Percentiles rank a stretch among this genome's conserved stretches.
These are phyloP conservation scores for Tetrahymena malaccensis DNA, from an alignment of 73 alveolate genomes.

Conservation along the genomic window DNA sequence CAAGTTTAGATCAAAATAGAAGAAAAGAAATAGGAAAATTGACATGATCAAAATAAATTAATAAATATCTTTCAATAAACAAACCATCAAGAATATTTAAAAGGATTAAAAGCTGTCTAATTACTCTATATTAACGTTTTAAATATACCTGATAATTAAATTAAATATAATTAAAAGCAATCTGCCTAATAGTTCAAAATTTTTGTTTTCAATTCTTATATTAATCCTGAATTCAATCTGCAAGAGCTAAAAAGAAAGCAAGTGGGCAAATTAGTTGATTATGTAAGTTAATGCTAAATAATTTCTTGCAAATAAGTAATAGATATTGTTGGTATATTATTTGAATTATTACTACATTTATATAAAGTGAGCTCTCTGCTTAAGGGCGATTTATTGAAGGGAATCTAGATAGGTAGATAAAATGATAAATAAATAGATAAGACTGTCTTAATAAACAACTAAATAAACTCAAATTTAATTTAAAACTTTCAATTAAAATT, in stretches of 20 bases:
- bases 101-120: neutral
- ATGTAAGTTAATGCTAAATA: too few species aligned
- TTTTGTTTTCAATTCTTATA: too few species aligned
- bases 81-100: too few species aligned
- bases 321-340: too few species aligned
- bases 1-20: neutral
- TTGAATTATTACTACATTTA: too few species aligned
- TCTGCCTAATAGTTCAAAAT: neutral
- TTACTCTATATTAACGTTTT: too few species aligned
- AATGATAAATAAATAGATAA: too few species aligned
- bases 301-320: too few species aligned
- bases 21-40: neutral
- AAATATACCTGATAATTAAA: too few species aligned
- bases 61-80: too few species aligned
- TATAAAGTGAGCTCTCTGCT: neutral
- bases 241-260: neutral
- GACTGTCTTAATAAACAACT: too few species aligned
- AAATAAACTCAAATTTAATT: neutral
- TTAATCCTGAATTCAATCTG: too few species aligned
- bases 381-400: neutral
- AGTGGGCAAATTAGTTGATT: neutral
- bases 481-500: neutral
- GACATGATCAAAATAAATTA: neutral
- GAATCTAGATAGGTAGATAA: neutral
- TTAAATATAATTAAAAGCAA: neutral